Evolutionary conservation across 352 stramenopile genomes (phyloP), one percentile per base, ranked within the genome.

Genomic region (Globisporangium abappressorium): DNA sequence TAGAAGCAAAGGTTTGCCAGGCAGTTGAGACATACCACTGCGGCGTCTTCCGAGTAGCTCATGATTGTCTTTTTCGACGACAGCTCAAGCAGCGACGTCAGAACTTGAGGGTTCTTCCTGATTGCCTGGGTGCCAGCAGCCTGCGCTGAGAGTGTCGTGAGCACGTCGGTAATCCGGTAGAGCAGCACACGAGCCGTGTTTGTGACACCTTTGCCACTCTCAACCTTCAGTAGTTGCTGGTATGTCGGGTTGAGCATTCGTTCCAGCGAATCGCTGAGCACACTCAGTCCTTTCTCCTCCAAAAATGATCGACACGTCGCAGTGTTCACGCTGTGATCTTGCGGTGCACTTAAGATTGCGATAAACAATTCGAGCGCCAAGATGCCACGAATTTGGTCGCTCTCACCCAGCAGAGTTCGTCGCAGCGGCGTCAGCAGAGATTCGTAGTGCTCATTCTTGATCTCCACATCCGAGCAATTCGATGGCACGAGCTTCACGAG

Each of bases 341-440:
- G 77, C 0, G 84, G 75, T 2, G 81, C 64, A 2, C 80, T 79
- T 46, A 95, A 63, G 20, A 93, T 72, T 8, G 78, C 74, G 3
- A 89, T 77, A 65, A 94, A 76, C 12, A 94, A 70, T 47, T 94
- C 84, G 58, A 94, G 69, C 0, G 84, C 85, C 28, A 91, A 72
- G 59, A 89, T 87, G 2, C 84, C 84, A n/a, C 82, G 84, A 5
- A 93, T 70, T 70, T 95, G 88, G 60, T 95, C 88, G 4, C 81
- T 74, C 43, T 94, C 83, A 5, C 82, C 85, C 0, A 95, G 71
- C 34, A 95, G 71, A 0, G 80, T 85, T 0, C 88, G 77, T 36
- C 78, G 79, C 34, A 95, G 71, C 28, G 86, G 86, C 46, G 76
- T 64, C 47, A 94, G n/a, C 4, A 93, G 64, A 15, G 76, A 76